Conservation (phyloP, 306 rosid species). For the Quercus berberidifolia region DNA sequence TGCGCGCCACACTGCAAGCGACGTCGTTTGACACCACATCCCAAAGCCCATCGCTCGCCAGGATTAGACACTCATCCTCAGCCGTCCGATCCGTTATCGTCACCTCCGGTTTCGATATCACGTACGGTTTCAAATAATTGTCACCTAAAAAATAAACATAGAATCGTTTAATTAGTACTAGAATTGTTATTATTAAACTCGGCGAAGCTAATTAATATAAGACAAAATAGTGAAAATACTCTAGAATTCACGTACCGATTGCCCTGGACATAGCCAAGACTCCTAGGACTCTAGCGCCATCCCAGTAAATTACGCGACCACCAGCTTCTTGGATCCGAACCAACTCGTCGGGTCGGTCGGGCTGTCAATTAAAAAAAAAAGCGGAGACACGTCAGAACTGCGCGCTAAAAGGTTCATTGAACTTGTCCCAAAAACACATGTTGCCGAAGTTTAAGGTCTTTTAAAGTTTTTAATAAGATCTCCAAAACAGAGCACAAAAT, state of each 20-base stretch:
- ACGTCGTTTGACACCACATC: slow-evolving; percentile 84
- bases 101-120: slow-evolving; percentile 89
- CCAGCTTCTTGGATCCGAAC: slow-evolving; percentile 68
- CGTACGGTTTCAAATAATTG: slow-evolving; percentile 72
- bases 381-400: not conserved
- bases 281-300: slow-evolving; percentile 85
- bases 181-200: too few relatives aligned
- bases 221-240: too few relatives aligned
- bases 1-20: slow-evolving; percentile 72
- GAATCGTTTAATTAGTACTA: too few relatives aligned
- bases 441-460: not conserved
- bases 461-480: not conserved
- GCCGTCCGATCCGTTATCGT: slow-evolving; percentile 52
- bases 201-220: too few relatives aligned
- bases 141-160: slow-evolving; percentile 39
- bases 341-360: slow-evolving; percentile 88
- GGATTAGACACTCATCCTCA: slow-evolving; percentile 73
- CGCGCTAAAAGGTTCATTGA: not conserved
- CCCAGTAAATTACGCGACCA: slow-evolving; percentile 91
- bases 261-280: slow-evolving; percentile 91
- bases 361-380: slow-evolving; percentile 34
- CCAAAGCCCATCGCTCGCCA: slow-evolving; percentile 94
- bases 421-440: not conserved
- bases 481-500: not conserved
- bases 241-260: slow-evolving; percentile 57